Base-by-base conservation (phyloP, 2,329 filamentous ascomycete species). In the Penicillium verrucosum region DNA sequence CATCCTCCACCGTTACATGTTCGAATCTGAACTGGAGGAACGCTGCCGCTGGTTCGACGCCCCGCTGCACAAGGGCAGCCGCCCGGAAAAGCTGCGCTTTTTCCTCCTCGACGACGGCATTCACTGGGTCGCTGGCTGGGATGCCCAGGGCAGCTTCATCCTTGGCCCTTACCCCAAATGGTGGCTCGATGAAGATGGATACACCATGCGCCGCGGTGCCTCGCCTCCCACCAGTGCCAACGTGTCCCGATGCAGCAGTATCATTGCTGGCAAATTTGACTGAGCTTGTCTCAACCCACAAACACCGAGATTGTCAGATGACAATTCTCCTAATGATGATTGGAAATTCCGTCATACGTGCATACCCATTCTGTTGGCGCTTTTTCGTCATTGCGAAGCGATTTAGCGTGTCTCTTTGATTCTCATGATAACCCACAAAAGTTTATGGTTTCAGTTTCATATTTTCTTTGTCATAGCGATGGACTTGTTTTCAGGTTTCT, bases 71-170 rank as follows among this genome's bases (percentile, higher is more conserved):
- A 68, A 70, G 27, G 72, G 73, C 38, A 73, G 72, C 51, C 73
- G 72, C 53, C 67, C 69, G 10, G 68, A 76, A 50, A 66, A 71
- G 59, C 73, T 75, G 18, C 70, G 76, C 54, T 81, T 81, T 68
- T 81, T 81, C 68, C 74, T 70, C 12, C 74, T 81, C 29, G 79
- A 81, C 54, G 77, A 81, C 47, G 78, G 75, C 36, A 65, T 76
- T 44, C 73, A 76, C 51, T 81, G 78, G 78, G 78, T 81, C 37
- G 73, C 78, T 38, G 79, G 77, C 59, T 81, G 78, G 78, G 78
- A 81, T 61, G 69, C 73, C 23, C 68, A 79, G 40, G 79, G 78
- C 52, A 73, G 70, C n/a, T 81, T 81, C 65, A 76, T 81, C 42
- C 77, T 77, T 4, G 79, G 78, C 1, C 78, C 78, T 4, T 81